Evolutionary conservation across 2,329 filamentous ascomycete genomes (phyloP), one percentile per base, ranked within the genome.

Genomic region (Cladosporium sp.): DNA sequence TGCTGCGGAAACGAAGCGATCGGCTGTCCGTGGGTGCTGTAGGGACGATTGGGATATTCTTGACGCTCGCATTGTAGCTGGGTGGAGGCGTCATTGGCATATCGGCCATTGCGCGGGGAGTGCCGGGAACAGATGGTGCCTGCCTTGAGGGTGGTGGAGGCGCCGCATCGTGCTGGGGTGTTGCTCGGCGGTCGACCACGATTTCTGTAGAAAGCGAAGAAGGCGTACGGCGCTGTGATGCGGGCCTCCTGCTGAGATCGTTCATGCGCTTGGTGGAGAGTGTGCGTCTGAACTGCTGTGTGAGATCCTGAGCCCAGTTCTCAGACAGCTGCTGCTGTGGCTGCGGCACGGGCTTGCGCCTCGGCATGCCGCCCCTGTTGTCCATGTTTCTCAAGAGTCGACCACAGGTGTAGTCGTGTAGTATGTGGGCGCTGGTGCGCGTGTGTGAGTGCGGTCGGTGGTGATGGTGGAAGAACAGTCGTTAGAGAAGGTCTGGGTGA

Each of bases 241-340:
- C 60, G 3, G 70, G 65, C 50, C 69, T 62, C 38, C 65, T 86
- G 52, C 70, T 74, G 66, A 97, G 81, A 64, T 92, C 89, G 72
- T 90, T 92, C 80, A 96, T 86, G 73, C 92, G 85, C 79, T 90
- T 92, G 59, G 89, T 91, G 73, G 90, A 88, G 70, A 97, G 82
- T 61, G 96, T 79, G 64, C 92, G 88, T 72, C 96, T 90, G 74
- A 97, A 97, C 70, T 91, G 88, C 68, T 88, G 79, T 54, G 89
- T 88, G 68, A 97, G 79, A 60, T 92, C 89, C 68, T 85, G 82
- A 25, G 92, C 90, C 86, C 87, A 90, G 69, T 84, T 82, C 70
- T 92, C 88, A 38, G 67, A 63, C 37, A 73, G 60, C 37, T 66
- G 63, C 42, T 61, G 60, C 34, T 54, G 49, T 50, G 25, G 51